Evolutionary conservation across 2,329 filamentous ascomycete species (phyloP).

Genomic region (Zopfia rhizophila): DNA sequence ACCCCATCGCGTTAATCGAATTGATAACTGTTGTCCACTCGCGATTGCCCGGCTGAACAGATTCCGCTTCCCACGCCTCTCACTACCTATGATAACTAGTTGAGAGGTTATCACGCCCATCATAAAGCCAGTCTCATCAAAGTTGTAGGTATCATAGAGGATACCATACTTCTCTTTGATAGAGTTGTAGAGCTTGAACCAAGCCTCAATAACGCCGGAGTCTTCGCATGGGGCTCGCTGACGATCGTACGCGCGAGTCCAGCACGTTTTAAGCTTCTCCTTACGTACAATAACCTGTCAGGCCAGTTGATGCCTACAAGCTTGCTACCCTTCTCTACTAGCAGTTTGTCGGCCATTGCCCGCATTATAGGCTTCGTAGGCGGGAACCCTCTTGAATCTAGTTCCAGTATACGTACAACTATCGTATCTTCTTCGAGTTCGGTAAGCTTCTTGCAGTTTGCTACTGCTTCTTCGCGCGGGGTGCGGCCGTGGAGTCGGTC

Average conservation of each 20-base stretch:
- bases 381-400: conserved; percentile 17
- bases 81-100: conserved; percentile 14
- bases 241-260: too few relatives aligned
- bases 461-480: too few relatives aligned
- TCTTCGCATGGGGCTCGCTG: neutral
- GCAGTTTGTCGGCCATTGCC: conserved; percentile 16
- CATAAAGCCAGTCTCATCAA: conserved; percentile 19
- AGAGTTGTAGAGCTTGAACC: conserved; percentile 8
- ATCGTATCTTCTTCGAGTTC: conserved; percentile 11
- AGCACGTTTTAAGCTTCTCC: too few relatives aligned
- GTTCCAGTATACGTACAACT: conserved; percentile 18
- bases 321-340: conserved; percentile 11
- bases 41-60: neutral
- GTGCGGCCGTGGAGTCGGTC: too few relatives aligned
- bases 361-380: conserved; percentile 7
- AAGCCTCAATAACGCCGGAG: neutral
- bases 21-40: neutral
- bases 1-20: neutral
- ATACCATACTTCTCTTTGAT: conserved; percentile 17
- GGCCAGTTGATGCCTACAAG: conserved; percentile 18
- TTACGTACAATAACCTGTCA: conserved; percentile 16
- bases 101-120: conserved; percentile 14
- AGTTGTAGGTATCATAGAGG: conserved; percentile 5
- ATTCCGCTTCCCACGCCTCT: conserved; percentile 11
- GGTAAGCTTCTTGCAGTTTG: conserved; percentile 17